Percentiles rank a stretch among this genome's conserved stretches.
Evolutionary conservation across 371 early-diverging fungal species (phyloP).

Genomic region (Basidiobolus meristosporus): DNA sequence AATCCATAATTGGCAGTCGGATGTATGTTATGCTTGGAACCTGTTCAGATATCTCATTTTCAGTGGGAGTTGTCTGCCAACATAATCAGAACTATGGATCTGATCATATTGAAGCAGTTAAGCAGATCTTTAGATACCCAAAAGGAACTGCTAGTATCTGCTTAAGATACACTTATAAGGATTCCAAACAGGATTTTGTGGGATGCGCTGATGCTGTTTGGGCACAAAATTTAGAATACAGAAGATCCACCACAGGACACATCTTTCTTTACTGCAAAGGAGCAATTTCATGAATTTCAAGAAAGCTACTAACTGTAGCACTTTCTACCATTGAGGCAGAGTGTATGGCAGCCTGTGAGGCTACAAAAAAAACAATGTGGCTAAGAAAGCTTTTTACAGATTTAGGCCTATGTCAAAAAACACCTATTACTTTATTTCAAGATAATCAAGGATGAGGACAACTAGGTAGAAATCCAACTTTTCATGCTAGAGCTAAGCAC

Average conservation of each 20-base stretch:
- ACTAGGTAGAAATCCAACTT: neutral
- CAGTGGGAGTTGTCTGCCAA: conserved; percentile 2
- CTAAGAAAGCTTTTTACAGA: neutral
- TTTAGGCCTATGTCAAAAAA: neutral
- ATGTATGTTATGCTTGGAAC: conserved; percentile 3
- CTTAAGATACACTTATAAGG: neutral
- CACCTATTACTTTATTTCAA: neutral
- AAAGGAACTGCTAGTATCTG: neutral
- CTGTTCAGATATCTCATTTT: conserved; percentile 1
- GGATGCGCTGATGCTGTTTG: conserved; percentile 2
- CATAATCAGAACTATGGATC: neutral
- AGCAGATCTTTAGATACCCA: conserved; percentile 1
- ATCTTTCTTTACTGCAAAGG: neutral
- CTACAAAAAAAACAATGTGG: conserved; percentile 3
- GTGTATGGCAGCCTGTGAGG: conserved; percentile 3
- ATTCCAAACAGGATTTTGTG: neutral
- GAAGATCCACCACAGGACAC: conserved; percentile 5
- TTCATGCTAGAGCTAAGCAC: neutral
- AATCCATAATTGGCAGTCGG: neutral
- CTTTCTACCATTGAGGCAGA: conserved; percentile 8
- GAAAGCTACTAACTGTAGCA: conserved; percentile 6
- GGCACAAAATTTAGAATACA: conserved; percentile 1
- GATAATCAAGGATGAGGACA: neutral
- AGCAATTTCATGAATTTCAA: conserved; percentile 5
- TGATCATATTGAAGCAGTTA: neutral